A percentile compares a stretch with the other conserved stretches of the same genome.
Conservation (phyloP, 2,329 filamentous ascomycete species). For the Penicillium occitanis region DNA sequence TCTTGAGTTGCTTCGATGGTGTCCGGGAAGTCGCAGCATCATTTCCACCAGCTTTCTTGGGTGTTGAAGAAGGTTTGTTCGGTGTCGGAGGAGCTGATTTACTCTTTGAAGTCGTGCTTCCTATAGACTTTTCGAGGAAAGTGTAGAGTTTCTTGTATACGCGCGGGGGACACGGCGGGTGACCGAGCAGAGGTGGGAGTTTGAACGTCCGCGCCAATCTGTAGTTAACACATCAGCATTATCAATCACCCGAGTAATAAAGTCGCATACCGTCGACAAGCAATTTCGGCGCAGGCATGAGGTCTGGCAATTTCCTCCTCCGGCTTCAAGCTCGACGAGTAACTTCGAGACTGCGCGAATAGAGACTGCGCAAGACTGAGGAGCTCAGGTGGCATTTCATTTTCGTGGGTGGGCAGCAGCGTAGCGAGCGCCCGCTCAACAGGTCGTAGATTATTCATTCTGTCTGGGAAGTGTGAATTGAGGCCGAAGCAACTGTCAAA, state of each 20-base stretch:
- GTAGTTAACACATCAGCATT: no score
- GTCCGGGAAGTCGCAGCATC: conserved; percentile 12
- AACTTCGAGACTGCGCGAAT: conserved; percentile 75
- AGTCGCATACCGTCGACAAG: conserved; percentile 70
- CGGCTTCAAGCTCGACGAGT: conserved; percentile 72
- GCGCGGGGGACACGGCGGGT: conserved; percentile 74
- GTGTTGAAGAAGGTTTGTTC: conserved; percentile 10
- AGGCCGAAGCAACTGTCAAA: background rate
- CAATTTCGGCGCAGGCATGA: conserved; percentile 84
- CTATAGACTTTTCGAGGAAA: conserved; percentile 73
- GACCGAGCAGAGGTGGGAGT: conserved; percentile 71
- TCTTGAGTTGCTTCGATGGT: conserved; percentile 24
- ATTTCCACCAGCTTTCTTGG: conserved; percentile 9
- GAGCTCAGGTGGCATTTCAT: conserved; percentile 66
- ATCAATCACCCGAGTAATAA: background rate
- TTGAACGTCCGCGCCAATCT: conserved; percentile 75
- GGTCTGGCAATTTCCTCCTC: conserved; percentile 85
- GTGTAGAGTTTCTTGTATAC: conserved; percentile 81
- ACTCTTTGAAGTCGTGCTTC: conserved; percentile 24
- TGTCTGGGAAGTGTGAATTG: background rate
- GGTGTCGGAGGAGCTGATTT: conserved; percentile 23
- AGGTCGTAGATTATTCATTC: conserved; percentile 66
- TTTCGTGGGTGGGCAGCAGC: conserved; percentile 70
- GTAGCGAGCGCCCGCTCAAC: conserved; percentile 72
- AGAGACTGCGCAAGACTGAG: conserved; percentile 70